These are phyloP conservation scores for Globisporangium carolinianum DNA, from an alignment of 352 stramenopile species.

Conservation along the genomic window DNA sequence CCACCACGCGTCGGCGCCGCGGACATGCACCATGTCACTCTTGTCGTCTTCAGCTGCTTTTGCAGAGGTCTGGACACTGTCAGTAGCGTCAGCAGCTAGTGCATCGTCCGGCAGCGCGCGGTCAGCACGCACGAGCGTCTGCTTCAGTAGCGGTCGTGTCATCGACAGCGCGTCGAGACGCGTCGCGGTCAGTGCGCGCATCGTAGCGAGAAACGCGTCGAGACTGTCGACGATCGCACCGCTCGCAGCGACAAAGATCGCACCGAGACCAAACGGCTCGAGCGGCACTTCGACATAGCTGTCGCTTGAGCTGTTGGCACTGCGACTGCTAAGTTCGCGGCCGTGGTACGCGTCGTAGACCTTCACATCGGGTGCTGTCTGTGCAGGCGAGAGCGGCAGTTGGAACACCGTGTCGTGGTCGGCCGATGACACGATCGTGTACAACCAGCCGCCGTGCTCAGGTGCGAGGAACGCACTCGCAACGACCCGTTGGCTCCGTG, in stretches of 20 bases:
- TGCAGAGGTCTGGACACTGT: not conserved
- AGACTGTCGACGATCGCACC: slow-evolving; percentile 13
- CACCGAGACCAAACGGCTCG: slow-evolving; percentile 57
- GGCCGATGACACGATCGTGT: slow-evolving; percentile 54
- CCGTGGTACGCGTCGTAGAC: slow-evolving; percentile 69
- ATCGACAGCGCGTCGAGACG: slow-evolving; percentile 43
- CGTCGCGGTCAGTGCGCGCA: slow-evolving; percentile 38
- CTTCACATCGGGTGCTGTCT: slow-evolving; percentile 14
- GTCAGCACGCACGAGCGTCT: slow-evolving; percentile 19
- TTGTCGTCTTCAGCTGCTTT: not conserved
- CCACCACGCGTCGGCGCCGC: slow-evolving; percentile 48
- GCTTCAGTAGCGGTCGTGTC: slow-evolving; percentile 27
- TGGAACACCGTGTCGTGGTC: slow-evolving; percentile 20
- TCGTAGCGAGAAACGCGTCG: slow-evolving; percentile 38
- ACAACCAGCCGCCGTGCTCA: slow-evolving; percentile 26
- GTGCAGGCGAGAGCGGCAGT: slow-evolving; percentile 22
- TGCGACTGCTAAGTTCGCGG: slow-evolving; percentile 19
- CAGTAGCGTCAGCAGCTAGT: too few species aligned
- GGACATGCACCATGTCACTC: slow-evolving; percentile 43
- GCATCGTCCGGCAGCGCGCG: too few species aligned
- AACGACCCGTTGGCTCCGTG: slow-evolving; percentile 24
- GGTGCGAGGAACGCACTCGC: slow-evolving; percentile 36
- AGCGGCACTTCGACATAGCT: slow-evolving; percentile 26
- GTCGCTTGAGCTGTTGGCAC: not conserved
- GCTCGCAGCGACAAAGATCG: slow-evolving; percentile 28